Percentiles rank a stretch among this genome's conserved stretches.
phyloP scores from a whole-genome alignment of 148 eudicot genomes.

The Euryodendron excelsum region DNA sequence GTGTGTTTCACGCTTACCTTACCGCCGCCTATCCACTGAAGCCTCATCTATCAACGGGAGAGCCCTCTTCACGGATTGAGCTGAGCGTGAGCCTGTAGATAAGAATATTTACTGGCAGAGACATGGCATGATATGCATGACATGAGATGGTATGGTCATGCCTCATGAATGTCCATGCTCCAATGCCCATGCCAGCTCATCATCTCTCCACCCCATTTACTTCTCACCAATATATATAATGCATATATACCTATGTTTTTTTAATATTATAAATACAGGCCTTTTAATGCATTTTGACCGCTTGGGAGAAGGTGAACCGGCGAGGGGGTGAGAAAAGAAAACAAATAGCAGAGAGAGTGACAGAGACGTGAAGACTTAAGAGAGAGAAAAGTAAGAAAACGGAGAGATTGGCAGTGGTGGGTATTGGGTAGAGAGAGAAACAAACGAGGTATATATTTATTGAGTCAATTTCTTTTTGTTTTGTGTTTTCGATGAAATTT shows the following conservation, averaged over 20 bases:
- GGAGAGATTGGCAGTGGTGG: no score
- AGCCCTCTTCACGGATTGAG: background rate
- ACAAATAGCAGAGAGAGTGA: constrained; percentile 6
- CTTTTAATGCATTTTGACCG: no score
- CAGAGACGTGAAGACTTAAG: background rate
- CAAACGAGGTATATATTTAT: constrained; percentile 10
- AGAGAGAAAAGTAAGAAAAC: background rate
- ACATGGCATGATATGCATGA: constrained; percentile 2
- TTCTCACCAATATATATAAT: background rate
- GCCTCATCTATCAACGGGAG: background rate
- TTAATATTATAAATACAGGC: no score
- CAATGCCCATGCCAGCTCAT: background rate
- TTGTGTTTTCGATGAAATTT: constrained; percentile 11
- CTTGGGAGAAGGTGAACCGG: constrained; percentile 29
- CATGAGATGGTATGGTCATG: constrained; percentile 4
- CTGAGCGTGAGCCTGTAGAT: background rate
- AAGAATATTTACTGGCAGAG: background rate
- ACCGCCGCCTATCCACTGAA: background rate
- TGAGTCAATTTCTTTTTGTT: constrained; percentile 8
- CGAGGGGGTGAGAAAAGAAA: background rate
- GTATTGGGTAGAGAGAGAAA: constrained; percentile 6
- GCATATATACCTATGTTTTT: no score
- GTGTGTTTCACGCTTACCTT: background rate
- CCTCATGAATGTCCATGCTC: background rate
- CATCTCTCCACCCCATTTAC: background rate